These are phyloP conservation scores for Eutrema japonicum DNA, from an alignment of 345 rosid species.

Conservation along the genomic window DNA sequence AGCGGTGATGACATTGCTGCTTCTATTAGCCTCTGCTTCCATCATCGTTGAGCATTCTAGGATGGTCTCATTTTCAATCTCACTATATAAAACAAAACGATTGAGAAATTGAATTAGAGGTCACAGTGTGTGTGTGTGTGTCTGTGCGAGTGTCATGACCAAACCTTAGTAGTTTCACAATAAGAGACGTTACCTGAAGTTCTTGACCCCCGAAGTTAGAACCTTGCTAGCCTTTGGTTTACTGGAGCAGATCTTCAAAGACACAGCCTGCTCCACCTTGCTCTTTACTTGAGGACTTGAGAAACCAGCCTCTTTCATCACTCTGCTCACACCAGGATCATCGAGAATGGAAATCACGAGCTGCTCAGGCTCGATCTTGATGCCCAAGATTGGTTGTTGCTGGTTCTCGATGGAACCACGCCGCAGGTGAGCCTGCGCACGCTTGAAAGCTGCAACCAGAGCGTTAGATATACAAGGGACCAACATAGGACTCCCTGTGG, in stretches of 20 bases:
- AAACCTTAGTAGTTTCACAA: slow-evolving; percentile 3
- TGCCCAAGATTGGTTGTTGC: slow-evolving; percentile 77
- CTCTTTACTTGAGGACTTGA: slow-evolving; percentile 80
- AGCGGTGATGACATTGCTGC: slow-evolving; percentile 44
- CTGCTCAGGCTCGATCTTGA: slow-evolving; percentile 84
- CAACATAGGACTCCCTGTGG: slow-evolving; percentile 57
- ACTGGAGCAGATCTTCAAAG: slow-evolving; percentile 55
- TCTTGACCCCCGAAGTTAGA: slow-evolving; percentile 31
- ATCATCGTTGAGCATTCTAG: slow-evolving; percentile 14
- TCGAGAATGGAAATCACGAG: slow-evolving; percentile 84
- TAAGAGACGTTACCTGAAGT: slow-evolving; percentile 35
- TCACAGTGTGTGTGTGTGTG: slow-evolving; percentile 33
- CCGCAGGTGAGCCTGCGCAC: slow-evolving; percentile 95
- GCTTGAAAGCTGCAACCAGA: slow-evolving; percentile 88
- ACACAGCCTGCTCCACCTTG: slow-evolving; percentile 70
- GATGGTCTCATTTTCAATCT: slow-evolving; percentile 4
- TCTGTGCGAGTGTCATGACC: neutral
- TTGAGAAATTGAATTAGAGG: slow-evolving; percentile 1
- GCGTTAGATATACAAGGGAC: slow-evolving; percentile 83
- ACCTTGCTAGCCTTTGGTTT: slow-evolving; percentile 50
- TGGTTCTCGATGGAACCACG: slow-evolving; percentile 83
- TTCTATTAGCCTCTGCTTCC: slow-evolving; percentile 40
- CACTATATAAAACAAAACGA: slow-evolving; percentile 8
- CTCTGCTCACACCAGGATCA: slow-evolving; percentile 95
- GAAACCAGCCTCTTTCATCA: slow-evolving; percentile 96